These are phyloP conservation scores for Solanum sejunctum DNA, from an alignment of 257 asterid species.

Conservation along the genomic window DNA sequence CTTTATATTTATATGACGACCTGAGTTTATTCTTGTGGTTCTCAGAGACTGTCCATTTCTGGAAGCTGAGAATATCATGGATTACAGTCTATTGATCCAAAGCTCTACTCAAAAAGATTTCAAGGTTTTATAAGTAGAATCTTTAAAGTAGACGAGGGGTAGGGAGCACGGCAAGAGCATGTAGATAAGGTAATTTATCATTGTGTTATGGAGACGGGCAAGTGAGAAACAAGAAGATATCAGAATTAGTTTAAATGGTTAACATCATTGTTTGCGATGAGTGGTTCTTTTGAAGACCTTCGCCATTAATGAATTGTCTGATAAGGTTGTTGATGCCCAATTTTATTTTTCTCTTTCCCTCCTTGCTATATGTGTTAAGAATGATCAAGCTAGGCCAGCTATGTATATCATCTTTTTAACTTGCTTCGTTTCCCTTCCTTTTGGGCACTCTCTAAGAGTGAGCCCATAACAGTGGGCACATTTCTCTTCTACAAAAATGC, in stretches of 20 bases:
- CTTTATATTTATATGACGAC: neutral
- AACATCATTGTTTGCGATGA: neutral
- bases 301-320: neutral
- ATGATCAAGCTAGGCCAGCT: neutral
- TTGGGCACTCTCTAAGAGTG: neutral
- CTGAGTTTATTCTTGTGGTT: neutral
- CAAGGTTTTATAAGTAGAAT: constrained; percentile 52
- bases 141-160: constrained; percentile 38
- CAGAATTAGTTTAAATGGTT: neutral
- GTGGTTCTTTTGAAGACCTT: neutral
- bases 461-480: too few species aligned
- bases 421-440: neutral
- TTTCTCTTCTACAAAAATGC: too few species aligned
- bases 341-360: neutral
- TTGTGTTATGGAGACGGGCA: neutral
- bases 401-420: neutral
- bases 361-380: neutral
- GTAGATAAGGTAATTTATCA: neutral
- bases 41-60: constrained; percentile 63
- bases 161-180: neutral
- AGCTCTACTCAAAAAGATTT: constrained; percentile 57
- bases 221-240: neutral
- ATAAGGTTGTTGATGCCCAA: neutral
- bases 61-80: constrained; percentile 80
- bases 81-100: constrained; percentile 68